These are phyloP conservation scores for Aspergillus bertholletiae DNA, from an alignment of 495 filamentous ascomycete genomes.

Conservation along the genomic window DNA sequence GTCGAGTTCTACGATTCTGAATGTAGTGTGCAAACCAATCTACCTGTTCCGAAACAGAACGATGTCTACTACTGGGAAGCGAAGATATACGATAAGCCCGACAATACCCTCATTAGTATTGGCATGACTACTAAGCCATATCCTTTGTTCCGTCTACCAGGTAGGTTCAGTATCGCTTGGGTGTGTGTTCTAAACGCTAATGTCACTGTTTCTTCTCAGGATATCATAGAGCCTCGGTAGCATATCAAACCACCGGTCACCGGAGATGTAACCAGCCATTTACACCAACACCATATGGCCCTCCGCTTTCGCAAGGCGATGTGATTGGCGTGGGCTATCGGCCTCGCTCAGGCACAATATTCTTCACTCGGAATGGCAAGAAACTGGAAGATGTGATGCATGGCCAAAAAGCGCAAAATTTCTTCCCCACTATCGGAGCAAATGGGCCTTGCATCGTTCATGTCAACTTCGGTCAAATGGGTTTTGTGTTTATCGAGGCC, in stretches of 20 bases:
- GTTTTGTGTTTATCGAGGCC: slow-evolving; percentile 97
- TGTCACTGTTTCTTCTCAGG: slow-evolving; percentile 46
- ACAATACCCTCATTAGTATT: slow-evolving; percentile 76
- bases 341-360: slow-evolving; percentile 88
- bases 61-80: slow-evolving; percentile 99
- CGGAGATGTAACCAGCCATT: slow-evolving; percentile 94
- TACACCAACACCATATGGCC: slow-evolving; percentile 70
- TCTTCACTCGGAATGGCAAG: slow-evolving; percentile 98
- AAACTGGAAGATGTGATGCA: slow-evolving; percentile 94
- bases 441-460: slow-evolving; percentile 90
- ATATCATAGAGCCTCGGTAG: slow-evolving; percentile 86
- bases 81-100: slow-evolving; percentile 96
- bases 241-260: slow-evolving; percentile 82
- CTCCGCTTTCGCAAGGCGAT: slow-evolving; percentile 82
- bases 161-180: slow-evolving; percentile 43
- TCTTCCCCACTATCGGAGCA: slow-evolving; percentile 93
- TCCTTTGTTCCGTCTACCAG: slow-evolving; percentile 88
- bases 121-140: slow-evolving; percentile 96
- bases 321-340: slow-evolving; percentile 96
- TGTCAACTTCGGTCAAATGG: slow-evolving; percentile 96
- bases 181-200: slow-evolving; percentile 12
- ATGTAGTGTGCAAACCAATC: slow-evolving; percentile 94
- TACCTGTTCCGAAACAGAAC: slow-evolving; percentile 96
- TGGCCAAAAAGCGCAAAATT: slow-evolving; percentile 88
- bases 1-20: slow-evolving; percentile 98